phyloP scores from a whole-genome alignment of 2,329 filamentous ascomycete species.

The Reticulascus tulasneorum region DNA sequence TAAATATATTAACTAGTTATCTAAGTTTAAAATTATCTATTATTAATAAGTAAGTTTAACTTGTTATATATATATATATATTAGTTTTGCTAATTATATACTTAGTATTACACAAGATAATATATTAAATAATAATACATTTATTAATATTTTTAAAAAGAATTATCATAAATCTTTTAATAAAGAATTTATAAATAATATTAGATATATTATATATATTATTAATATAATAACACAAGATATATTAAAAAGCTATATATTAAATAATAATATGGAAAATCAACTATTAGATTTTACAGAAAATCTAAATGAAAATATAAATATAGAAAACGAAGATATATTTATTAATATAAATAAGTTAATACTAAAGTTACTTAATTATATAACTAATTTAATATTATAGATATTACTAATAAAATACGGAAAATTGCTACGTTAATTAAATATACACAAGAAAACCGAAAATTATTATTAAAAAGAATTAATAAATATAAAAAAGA shows the following conservation, averaged over 20 bases:
- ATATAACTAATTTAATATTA: not conserved
- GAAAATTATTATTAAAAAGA: too few species aligned
- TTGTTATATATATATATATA: not conserved
- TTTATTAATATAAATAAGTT: not conserved
- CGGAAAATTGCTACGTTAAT: not conserved
- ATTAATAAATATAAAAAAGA: too few species aligned
- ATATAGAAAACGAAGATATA: not conserved
- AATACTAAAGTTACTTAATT: not conserved
- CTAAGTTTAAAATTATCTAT: too few species aligned
- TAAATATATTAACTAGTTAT: too few species aligned
- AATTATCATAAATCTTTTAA: not conserved
- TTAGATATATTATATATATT: too few species aligned
- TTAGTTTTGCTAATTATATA: too few species aligned
- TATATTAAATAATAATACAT: too few species aligned
- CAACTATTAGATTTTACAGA: not conserved
- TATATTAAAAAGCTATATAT: not conserved
- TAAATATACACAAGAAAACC: not conserved
- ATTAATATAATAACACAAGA: too few species aligned
- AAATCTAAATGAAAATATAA: not conserved
- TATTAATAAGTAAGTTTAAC: too few species aligned
- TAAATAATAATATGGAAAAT: too few species aligned
- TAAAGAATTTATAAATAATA: too few species aligned
- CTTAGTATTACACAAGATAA: not conserved
- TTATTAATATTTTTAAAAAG: not conserved
- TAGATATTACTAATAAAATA: not conserved